phyloP scores from a whole-genome alignment of 2,329 filamentous ascomycete species.

The Ophiostoma montium region DNA sequence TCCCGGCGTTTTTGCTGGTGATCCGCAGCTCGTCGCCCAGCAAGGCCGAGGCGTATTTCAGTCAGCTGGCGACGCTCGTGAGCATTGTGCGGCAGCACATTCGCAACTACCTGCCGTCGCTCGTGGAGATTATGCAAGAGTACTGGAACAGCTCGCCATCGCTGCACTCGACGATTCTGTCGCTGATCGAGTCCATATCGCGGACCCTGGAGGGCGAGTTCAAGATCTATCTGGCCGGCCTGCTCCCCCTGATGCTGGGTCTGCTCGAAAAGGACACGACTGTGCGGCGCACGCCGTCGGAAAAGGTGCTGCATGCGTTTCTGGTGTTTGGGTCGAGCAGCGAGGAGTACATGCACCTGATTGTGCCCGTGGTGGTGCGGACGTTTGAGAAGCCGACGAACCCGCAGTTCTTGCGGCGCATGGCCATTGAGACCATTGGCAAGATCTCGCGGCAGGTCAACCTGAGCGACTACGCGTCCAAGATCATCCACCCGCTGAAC shows the following conservation, averaged over 20 bases:
- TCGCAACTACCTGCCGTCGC: conserved; percentile 72
- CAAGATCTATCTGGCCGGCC: conserved; percentile 80
- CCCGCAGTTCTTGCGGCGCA: conserved; percentile 64
- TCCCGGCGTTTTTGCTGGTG: conserved; percentile 83
- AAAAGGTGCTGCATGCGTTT: conserved; percentile 87
- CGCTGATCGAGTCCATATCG: conserved; percentile 85
- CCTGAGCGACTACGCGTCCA: conserved; percentile 88
- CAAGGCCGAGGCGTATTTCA: conserved; percentile 90
- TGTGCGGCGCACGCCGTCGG: conserved; percentile 63
- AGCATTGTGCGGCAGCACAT: conserved; percentile 96
- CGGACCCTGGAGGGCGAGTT: conserved; percentile 93
- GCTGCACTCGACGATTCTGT: conserved; percentile 81
- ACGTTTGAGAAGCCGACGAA: conserved; percentile 85
- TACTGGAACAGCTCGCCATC: conserved; percentile 76
- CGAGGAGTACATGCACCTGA: conserved; percentile 98
- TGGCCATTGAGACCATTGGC: conserved; percentile 86
- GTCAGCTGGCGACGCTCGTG: conserved; percentile 83
- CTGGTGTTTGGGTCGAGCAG: conserved; percentile 89
- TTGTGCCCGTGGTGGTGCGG: conserved; percentile 86
- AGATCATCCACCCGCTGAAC: conserved; percentile 88
- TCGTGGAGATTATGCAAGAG: conserved; percentile 73
- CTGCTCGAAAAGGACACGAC: conserved; percentile 78
- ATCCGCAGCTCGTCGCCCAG: conserved; percentile 68
- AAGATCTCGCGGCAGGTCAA: conserved; percentile 94
- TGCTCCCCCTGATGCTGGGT: conserved; percentile 87